Evolutionary conservation across 2,329 filamentous ascomycete species (phyloP).

Genomic region (Paramyrothecium sp.): DNA sequence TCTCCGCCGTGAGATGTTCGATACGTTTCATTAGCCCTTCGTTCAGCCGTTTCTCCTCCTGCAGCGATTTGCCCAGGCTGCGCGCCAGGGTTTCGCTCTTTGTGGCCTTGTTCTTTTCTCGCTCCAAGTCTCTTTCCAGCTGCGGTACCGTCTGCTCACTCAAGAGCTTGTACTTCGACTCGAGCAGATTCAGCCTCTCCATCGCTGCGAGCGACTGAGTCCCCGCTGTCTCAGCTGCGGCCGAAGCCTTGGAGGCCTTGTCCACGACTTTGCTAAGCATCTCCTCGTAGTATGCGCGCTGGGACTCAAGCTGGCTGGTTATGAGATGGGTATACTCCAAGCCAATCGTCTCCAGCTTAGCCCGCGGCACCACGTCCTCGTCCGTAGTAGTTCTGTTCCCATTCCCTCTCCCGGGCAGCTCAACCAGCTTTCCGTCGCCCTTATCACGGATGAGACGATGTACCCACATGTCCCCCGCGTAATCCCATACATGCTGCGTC

Average conservation of each 20-base stretch:
- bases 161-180: slow-evolving; percentile 44
- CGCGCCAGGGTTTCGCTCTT: slow-evolving; percentile 77
- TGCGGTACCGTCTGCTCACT: slow-evolving; percentile 56
- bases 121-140: slow-evolving; percentile 71
- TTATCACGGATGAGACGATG: slow-evolving; percentile 94
- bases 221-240: slow-evolving; percentile 62
- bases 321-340: slow-evolving; percentile 94
- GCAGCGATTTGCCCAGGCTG: slow-evolving; percentile 70
- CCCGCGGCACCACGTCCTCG: slow-evolving; percentile 69
- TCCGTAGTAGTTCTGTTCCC: slow-evolving; percentile 35
- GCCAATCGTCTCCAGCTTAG: slow-evolving; percentile 73
- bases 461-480: slow-evolving; percentile 92
- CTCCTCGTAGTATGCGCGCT: slow-evolving; percentile 92
- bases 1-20: slow-evolving; percentile 65
- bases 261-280: slow-evolving; percentile 85
- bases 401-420: slow-evolving; percentile 65
- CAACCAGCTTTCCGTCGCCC: slow-evolving; percentile 86
- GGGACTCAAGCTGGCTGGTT: slow-evolving; percentile 88
- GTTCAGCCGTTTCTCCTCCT: slow-evolving; percentile 84
- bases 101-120: slow-evolving; percentile 65
- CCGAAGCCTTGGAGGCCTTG: slow-evolving; percentile 75
- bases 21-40: slow-evolving; percentile 82
- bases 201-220: slow-evolving; percentile 47
- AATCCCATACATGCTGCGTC: slow-evolving; percentile 97
- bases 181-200: slow-evolving; percentile 50